Base-by-base conservation (phyloP, 148 eudicot genomes). In the Vaccinium corymbosum region DNA sequence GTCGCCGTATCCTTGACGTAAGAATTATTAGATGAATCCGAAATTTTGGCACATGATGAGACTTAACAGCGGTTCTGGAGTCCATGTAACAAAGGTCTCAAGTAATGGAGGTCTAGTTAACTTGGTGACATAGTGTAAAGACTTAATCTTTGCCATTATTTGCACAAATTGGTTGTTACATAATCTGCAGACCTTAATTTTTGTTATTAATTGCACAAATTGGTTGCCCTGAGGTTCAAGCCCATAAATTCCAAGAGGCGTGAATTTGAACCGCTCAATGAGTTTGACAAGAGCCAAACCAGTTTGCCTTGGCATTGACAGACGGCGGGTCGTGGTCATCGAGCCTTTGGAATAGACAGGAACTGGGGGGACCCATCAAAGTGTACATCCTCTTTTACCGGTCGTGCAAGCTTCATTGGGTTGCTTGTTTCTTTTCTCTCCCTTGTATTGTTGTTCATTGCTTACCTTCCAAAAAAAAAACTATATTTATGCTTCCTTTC, bases 331-430 rank as follows among this genome's bases (percentile, higher is more conserved):
- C n/a, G 86, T 85, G 71, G 88, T 89, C 1, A 72, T 89, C 17
- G 91, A 89, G 55, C 91, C 91, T 11, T 82, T 85, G n/a, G 91
- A 89, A 57, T 85, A 89, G 13, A 84, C 87, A 87, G 88, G 86
- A 81, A 89, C 85, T 89, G 91, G 91, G 88, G 88, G 50, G 75
- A 83, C 38, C 0, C 38, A 35, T 2, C 38, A 35, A 35, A 35
- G 38, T 35, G 3, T 35, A 2, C 38, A 35, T 35, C 2, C 38
- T 35, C 35, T 32, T 32, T 32, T 32, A 32, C 35, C 35, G 35
- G 35, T 32, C 35, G 38, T 35, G 38, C 38, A 35, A 35, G 38
- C 38, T 35, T 35, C 38, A 9, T 52, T 52, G 11, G 55, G 15
- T 52, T 10, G 55, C 3, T 52, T 52, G 13, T 14, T 53, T 35